Conservation (phyloP, 768 basidiomycete species). For the Pisolithus marmoratus region DNA sequence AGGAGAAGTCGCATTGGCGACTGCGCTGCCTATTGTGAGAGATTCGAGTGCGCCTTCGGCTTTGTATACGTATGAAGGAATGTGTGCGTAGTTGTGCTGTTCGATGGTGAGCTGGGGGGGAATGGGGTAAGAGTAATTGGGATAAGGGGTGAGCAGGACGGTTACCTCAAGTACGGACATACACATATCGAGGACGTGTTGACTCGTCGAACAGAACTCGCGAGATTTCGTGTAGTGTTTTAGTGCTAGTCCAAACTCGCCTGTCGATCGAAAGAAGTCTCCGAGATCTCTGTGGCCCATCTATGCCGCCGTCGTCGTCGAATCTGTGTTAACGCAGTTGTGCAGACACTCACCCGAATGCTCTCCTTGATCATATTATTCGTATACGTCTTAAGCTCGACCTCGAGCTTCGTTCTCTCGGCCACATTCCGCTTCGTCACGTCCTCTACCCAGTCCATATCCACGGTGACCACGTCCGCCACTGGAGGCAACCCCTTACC, state of each 20-base stretch:
- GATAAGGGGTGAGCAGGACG: constrained; percentile 4
- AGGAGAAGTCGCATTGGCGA: constrained; percentile 28
- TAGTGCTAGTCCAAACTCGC: constrained; percentile 66
- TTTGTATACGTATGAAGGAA: constrained; percentile 92
- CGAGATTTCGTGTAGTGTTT: constrained; percentile 87
- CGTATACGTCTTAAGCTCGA: constrained; percentile 90
- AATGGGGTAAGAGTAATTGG: neutral
- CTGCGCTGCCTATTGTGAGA: constrained; percentile 20
- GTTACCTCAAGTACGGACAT: constrained; percentile 74
- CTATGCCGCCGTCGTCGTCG: constrained; percentile 34
- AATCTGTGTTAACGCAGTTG: neutral
- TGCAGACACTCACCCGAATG: constrained; percentile 62
- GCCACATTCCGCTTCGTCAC: constrained; percentile 56
- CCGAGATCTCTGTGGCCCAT: constrained; percentile 91
- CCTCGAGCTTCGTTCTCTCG: constrained; percentile 82
- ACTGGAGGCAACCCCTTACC: constrained; percentile 40
- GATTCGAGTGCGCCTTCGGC: constrained; percentile 89
- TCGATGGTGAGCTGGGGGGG: constrained; percentile 68
- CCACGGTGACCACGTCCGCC: constrained; percentile 45
- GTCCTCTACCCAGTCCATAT: constrained; percentile 73
- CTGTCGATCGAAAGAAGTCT: constrained; percentile 65
- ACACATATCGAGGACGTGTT: constrained; percentile 93
- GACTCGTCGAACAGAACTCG: constrained; percentile 86
- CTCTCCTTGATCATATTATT: constrained; percentile 99
- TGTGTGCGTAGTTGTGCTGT: constrained; percentile 79